Conservation (phyloP, 1,284 basidiomycete genomes). For the Phaffia rhodozyma region DNA sequence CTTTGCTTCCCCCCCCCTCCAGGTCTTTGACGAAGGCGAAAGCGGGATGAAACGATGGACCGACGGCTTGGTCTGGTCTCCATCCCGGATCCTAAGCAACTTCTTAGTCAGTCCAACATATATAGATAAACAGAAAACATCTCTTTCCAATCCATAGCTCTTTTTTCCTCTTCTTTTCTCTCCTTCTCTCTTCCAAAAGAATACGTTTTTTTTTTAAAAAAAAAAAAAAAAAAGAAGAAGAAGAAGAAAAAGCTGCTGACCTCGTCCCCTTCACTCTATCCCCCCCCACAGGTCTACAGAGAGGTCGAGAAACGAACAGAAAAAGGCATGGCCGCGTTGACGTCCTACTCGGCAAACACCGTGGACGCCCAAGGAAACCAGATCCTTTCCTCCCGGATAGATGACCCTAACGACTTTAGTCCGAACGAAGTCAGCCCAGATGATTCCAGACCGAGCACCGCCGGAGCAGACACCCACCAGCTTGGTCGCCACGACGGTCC, state of each 20-base stretch:
- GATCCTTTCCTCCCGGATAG: neutral
- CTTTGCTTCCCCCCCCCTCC: too few species aligned
- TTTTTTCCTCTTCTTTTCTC: neutral
- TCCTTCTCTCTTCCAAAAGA: neutral
- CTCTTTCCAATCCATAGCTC: neutral
- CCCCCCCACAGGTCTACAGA: constrained; percentile 51
- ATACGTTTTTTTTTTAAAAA: neutral
- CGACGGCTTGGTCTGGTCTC: constrained; percentile 83
- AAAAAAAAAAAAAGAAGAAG: too few species aligned
- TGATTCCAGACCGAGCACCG: too few species aligned
- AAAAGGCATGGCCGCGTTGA: constrained; percentile 12
- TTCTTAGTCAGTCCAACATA: constrained; percentile 49
- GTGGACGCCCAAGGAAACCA: neutral
- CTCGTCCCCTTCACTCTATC: neutral
- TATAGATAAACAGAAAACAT: neutral
- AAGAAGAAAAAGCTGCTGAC: too few species aligned
- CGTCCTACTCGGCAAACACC: neutral
- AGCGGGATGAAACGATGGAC: constrained; percentile 98
- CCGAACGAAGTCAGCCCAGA: too few species aligned
- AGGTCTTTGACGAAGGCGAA: constrained; percentile 79
- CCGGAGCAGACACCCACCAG: constrained; percentile 12
- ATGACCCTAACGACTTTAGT: neutral
- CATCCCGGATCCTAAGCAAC: constrained; percentile 56
- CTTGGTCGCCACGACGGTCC: neutral
- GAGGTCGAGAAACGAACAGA: constrained; percentile 64